Conservation (phyloP, 805 yeast genomes). For the Diddensiella santjacobensis region DNA sequence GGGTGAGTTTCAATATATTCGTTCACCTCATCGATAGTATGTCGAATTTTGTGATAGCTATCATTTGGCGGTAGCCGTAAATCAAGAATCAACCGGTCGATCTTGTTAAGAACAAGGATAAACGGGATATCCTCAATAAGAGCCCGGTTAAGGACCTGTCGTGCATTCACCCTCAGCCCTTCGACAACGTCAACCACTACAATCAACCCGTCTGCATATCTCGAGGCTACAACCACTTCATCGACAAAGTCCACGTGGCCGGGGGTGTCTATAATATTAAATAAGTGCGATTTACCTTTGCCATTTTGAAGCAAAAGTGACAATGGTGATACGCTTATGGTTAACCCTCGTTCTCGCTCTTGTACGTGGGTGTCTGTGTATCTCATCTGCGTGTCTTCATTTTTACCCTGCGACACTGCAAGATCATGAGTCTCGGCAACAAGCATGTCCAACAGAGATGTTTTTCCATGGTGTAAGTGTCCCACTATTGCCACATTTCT, state of each 20-base stretch:
- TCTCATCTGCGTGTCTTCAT: constrained; percentile 46
- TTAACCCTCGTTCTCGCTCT: constrained; percentile 67
- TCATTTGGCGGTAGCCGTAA: constrained; percentile 70
- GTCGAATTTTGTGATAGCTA: constrained; percentile 62
- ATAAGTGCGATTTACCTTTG: constrained; percentile 49
- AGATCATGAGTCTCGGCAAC: constrained; percentile 61
- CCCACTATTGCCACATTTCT: constrained; percentile 82
- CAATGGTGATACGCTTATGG: constrained; percentile 61
- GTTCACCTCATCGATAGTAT: constrained; percentile 63
- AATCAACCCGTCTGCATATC: constrained; percentile 60
- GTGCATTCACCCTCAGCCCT: constrained; percentile 62
- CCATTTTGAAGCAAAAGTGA: constrained; percentile 55
- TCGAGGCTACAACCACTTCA: constrained; percentile 57
- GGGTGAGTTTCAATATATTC: constrained; percentile 37
- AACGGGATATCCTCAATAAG: constrained; percentile 50
- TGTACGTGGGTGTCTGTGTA: constrained; percentile 69
- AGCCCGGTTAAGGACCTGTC: constrained; percentile 48
- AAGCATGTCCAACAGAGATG: constrained; percentile 67
- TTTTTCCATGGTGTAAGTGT: constrained; percentile 78
- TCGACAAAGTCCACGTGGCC: constrained; percentile 87
- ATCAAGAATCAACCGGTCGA: constrained; percentile 83
- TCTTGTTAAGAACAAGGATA: constrained; percentile 65
- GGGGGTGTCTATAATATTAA: constrained; percentile 79
- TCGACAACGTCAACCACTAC: constrained; percentile 82
- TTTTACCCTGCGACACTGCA: constrained; percentile 29